Evolutionary conservation across 2,329 filamentous ascomycete genomes (phyloP).

Genomic region (Fusarium penzigii): DNA sequence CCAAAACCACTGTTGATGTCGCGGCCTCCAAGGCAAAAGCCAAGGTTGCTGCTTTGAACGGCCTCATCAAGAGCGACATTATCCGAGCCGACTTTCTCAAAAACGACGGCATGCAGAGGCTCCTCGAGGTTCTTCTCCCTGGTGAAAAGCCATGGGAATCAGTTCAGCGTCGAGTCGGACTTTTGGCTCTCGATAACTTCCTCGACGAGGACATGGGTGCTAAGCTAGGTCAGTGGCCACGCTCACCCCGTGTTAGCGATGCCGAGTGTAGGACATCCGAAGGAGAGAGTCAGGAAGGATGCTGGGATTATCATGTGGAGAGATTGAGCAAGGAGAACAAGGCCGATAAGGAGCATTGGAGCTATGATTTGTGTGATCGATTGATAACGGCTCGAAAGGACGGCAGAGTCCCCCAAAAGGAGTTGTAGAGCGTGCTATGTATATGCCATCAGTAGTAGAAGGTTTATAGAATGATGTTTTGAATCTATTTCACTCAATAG

Average conservation of each 20-base stretch:
- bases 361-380: constrained; percentile 41
- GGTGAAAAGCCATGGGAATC: constrained; percentile 50
- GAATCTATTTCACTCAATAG: too few relatives aligned
- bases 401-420: constrained; percentile 27
- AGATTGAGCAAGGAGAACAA: constrained; percentile 40
- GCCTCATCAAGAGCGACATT: constrained; percentile 54
- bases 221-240: constrained; percentile 57
- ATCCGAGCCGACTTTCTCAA: constrained; percentile 59
- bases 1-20: constrained; percentile 24
- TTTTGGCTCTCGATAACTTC: constrained; percentile 65
- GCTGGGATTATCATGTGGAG: constrained; percentile 58
- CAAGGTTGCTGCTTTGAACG: constrained; percentile 54
- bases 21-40: constrained; percentile 35
- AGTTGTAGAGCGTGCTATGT: constrained; percentile 38
- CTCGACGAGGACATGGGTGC: constrained; percentile 67
- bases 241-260: constrained; percentile 34
- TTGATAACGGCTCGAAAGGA: constrained; percentile 35
- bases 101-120: constrained; percentile 52
- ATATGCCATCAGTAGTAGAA: neutral
- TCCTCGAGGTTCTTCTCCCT: constrained; percentile 54
- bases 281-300: constrained; percentile 47
- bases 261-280: constrained; percentile 37
- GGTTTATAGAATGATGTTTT: neutral
- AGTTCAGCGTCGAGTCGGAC: constrained; percentile 55
- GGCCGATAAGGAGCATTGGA: constrained; percentile 46